Evolutionary conservation across 441 rosid genomes (phyloP).

Genomic region (Gossypium gossypioides): DNA sequence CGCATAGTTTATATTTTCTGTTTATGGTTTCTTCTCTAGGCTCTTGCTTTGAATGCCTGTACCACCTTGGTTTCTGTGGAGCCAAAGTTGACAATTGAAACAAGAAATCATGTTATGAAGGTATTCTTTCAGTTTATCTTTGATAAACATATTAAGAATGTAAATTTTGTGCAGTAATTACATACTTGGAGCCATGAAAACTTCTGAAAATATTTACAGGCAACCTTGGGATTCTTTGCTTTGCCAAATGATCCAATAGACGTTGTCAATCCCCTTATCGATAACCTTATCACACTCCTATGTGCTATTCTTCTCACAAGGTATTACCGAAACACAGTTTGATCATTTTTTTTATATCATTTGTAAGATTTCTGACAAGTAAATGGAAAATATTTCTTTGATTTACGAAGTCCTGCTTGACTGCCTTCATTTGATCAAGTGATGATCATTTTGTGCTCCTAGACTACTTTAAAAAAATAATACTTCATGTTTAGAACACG

Average conservation of each 20-base stretch:
- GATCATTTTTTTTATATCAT: background rate
- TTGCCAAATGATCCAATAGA: constrained; percentile 84
- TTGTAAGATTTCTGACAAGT: constrained; percentile 2
- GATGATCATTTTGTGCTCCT: background rate
- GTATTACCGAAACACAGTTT: constrained; percentile 31
- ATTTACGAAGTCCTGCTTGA: background rate
- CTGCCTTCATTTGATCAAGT: background rate
- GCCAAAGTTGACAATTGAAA: constrained; percentile 85
- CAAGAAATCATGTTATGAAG: constrained; percentile 92
- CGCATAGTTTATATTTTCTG: background rate
- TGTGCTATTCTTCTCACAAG: constrained; percentile 97
- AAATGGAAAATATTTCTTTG: background rate
- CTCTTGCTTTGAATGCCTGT: constrained; percentile 91
- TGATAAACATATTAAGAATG: background rate
- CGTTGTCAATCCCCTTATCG: constrained; percentile 79
- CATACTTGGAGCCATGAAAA: constrained; percentile 5
- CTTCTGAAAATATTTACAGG: constrained; percentile 40
- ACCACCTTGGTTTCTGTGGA: constrained; percentile 96
- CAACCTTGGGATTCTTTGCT: constrained; percentile 94
- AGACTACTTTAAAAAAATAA: background rate
- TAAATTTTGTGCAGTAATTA: background rate
- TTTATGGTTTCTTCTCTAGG: constrained; percentile 47
- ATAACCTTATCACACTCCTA: constrained; percentile 85
- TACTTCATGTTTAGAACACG: background rate
- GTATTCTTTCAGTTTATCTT: constrained; percentile 28